These are phyloP conservation scores for Melocanna baccifera DNA, from an alignment of 176 grass and related monocot genomes.

Conservation along the genomic window DNA sequence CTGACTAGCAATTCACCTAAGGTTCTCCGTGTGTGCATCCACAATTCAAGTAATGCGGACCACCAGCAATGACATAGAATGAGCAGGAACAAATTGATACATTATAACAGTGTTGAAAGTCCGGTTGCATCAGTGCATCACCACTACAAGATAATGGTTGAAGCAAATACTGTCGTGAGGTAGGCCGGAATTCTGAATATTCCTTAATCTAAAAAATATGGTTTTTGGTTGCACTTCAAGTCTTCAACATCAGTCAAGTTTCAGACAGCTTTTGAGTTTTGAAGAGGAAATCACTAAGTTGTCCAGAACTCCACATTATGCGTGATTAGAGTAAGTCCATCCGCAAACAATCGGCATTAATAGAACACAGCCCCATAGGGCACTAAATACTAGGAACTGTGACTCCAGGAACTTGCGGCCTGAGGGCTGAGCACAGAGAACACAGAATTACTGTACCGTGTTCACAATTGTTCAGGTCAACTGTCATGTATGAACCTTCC, in stretches of 20 bases:
- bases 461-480: neutral
- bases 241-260: too few species aligned
- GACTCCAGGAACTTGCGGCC: neutral
- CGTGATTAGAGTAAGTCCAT: neutral
- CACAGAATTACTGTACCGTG: neutral
- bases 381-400: neutral
- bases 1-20: neutral
- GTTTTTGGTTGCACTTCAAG: neutral
- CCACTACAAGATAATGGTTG: too few species aligned
- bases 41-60: neutral
- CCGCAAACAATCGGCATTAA: neutral
- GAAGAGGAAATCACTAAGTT: neutral
- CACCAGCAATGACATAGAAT: neutral
- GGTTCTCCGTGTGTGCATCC: neutral
- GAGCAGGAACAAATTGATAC: neutral
- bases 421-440: neutral
- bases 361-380: neutral
- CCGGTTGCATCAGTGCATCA: too few species aligned
- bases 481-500: neutral
- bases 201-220: too few species aligned
- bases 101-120: neutral
- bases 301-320: neutral
- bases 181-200: too few species aligned
- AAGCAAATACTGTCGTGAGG: neutral
- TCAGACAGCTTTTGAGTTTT: neutral